Base-by-base conservation (phyloP, 176 grass and related monocot species). In the Saccharum spontaneum region DNA sequence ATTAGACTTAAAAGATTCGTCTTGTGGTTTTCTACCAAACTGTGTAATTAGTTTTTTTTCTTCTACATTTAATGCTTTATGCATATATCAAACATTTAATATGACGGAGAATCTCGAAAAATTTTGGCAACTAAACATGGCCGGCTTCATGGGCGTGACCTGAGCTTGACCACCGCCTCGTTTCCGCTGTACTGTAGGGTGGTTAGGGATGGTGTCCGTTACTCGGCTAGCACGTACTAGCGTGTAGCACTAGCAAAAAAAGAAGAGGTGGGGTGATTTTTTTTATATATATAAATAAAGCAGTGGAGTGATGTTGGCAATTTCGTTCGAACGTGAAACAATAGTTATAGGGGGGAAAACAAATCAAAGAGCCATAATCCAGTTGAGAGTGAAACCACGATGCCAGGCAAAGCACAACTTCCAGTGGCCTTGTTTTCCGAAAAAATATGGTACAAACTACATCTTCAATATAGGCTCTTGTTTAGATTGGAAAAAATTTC, bases 121-220 rank as follows among this genome's bases (percentile, higher is more conserved):
- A 28, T 28, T 28, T 28, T 28, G 1, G 28, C 28, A 28, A 0
- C 28, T 28, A 28, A 28, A 28, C 28, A 28, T 1, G 1, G 28
- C 28, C 28, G n/a, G n/a, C n/a, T 33, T 37, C 36, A 88, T 73
- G 54, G 79, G 49, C 63, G 36, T 80, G 54, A 54, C 81, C 82
- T 39, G 37, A 69, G 61, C 70, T 50, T 76, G 62, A 81, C 82
- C 70, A 81, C 71, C 63, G 63, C 71, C 71, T 67, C 23, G 85
- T 80, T 80, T 65, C 69, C 24, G 69, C 5, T 18, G 28, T 20
- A 33, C 33, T 39, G 77, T 16, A 20, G 38, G 7, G 7, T n/a
- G 55, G 9, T 10, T 23, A 15, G 46, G 31, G 34, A 67, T 34
- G 13, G 15, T 20, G 65, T 68, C 16, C 6, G 65, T 68, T 63